Base-by-base conservation (phyloP, 2,329 filamentous ascomycete genomes). In the Botrytis squamosa region DNA sequence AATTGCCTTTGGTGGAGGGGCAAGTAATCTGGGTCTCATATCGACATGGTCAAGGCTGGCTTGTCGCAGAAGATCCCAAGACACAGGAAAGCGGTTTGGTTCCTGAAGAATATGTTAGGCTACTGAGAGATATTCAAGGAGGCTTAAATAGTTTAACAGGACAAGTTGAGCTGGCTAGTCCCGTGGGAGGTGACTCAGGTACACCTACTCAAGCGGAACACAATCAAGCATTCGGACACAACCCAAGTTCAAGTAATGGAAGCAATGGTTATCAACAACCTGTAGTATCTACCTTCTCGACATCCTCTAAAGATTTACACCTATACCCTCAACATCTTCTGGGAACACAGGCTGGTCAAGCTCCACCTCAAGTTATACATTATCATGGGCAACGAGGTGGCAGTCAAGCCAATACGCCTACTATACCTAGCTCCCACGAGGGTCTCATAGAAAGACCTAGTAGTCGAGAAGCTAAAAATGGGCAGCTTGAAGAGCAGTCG, bases 21-120 rank as follows among this genome's bases (percentile, higher is more conserved):
- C 96, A 99, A 81, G 93, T 98, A 73, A 97, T 99, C 73, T 92
- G 96, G 86, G 95, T 99, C 38, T 97, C 94, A 25, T 99, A 98
- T 82, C 89, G 96, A 62, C 95, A 98, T 81, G 95, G 95, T 25
- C 94, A 98, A 83, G 96, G 96, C 72, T 99, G 96, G 96, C 87
- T 99, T 70, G 96, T 99, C 38, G 96, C 96, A 6, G 93, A 98
- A 84, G 96, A 99, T 80, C 95, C 95, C 20, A 95, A 94, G 82
- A 98, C 94, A 0, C 94, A 90, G 77, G 96, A 99, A 84, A 97
- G 94, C 80, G 96, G 96, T 1, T 87, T 99, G 52, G 96, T 99
- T 2, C 96, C 96, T 0, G 96, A 99, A 83, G 95, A 97, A 82
- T 99, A 98, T 81, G 96, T 99, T 60, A 91, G 96, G 25, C 85